A percentile compares a stretch with the other conserved stretches of the same genome.
phyloP scores from a whole-genome alignment of 2,329 filamentous ascomycete species.

The Beauveria brongniartii region DNA sequence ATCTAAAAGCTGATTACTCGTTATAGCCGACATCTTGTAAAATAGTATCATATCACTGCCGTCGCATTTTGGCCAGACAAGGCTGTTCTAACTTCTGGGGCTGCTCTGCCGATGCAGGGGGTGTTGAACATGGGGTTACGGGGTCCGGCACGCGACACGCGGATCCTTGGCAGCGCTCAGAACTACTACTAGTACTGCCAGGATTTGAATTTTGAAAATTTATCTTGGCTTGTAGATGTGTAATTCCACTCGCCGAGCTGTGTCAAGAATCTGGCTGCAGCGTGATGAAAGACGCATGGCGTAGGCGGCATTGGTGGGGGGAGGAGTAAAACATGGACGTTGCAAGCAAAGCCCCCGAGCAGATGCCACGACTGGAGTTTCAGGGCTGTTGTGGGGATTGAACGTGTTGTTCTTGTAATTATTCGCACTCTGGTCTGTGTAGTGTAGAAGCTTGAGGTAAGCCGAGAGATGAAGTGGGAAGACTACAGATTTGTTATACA shows the following conservation, averaged over 20 bases:
- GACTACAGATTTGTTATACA: neutral
- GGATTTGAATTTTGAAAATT: neutral
- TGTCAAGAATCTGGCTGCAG: neutral
- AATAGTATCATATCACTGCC: neutral
- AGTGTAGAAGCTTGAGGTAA: no score
- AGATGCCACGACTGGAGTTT: neutral
- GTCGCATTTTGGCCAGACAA: neutral
- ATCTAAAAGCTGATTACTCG: neutral
- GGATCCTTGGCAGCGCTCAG: no score
- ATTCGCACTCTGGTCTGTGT: neutral
- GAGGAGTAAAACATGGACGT: neutral
- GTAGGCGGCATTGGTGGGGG: neutral
- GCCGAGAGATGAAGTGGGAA: neutral
- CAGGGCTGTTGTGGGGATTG: neutral
- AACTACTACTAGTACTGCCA: no score
- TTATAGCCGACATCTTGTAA: neutral
- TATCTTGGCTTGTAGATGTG: neutral
- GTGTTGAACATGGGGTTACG: neutral
- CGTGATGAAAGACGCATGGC: neutral
- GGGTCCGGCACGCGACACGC: neutral
- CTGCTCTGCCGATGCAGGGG: neutral
- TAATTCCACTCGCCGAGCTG: neutral
- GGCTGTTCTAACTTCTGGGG: neutral
- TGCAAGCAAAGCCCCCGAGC: neutral
- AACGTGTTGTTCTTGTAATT: neutral